These are phyloP conservation scores for Leonotis leonurus DNA, from an alignment of 257 asterid species.

Conservation along the genomic window DNA sequence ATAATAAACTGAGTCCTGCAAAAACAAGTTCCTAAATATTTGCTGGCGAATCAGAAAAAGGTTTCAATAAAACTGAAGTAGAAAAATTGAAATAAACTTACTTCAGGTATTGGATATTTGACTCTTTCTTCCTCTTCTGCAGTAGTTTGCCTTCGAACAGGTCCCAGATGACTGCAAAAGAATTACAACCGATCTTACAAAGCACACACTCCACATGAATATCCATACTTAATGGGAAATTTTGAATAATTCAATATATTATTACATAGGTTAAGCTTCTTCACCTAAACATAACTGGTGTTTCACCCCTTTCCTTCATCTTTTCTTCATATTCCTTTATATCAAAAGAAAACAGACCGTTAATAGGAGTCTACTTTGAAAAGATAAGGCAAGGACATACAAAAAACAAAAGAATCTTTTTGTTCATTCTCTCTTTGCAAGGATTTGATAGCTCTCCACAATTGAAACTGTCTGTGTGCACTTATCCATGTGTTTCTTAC, in stretches of 20 bases:
- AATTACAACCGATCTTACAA: conserved; percentile 3
- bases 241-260: background rate
- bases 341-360: conserved; percentile 12
- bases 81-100: conserved; percentile 26
- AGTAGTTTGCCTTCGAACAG: conserved; percentile 63
- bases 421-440: background rate
- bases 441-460: conserved; percentile 7
- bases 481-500: background rate
- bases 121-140: conserved; percentile 93
- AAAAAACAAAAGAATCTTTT: background rate
- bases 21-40: conserved; percentile 15
- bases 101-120: conserved; percentile 82
- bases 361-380: conserved; percentile 14
- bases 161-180: conserved; percentile 89
- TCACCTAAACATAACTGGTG: conserved; percentile 99
- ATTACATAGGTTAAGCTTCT: conserved; percentile 12
- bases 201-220: too few species aligned
- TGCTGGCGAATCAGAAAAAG: conserved; percentile 21
- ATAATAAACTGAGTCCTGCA: conserved; percentile 95
- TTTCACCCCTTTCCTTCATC: conserved; percentile 88
- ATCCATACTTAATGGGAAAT: background rate
- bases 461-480: conserved; percentile 1
- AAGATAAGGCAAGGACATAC: background rate
- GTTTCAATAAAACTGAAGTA: conserved; percentile 9
- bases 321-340: conserved; percentile 86